Percentiles rank a stretch among this genome's conserved stretches.
Conservation (phyloP, 2,329 filamentous ascomycete genomes). For the Fusarium anthophilum region DNA sequence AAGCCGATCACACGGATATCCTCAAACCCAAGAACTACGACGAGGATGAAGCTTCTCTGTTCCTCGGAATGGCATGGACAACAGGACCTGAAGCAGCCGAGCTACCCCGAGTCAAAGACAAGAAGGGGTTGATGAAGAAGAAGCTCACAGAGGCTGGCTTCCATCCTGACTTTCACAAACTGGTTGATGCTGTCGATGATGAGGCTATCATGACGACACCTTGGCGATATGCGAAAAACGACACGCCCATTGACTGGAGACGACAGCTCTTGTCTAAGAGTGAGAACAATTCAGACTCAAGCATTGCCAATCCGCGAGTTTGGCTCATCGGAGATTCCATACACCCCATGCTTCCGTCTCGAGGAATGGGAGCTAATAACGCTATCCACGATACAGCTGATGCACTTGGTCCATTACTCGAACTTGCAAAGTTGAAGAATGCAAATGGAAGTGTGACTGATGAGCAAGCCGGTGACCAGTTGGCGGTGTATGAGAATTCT, state of each 20-base stretch:
- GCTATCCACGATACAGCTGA: background rate
- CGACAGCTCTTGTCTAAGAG: rapidly evolving
- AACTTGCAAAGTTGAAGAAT: background rate
- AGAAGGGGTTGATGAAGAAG: background rate
- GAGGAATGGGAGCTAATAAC: background rate
- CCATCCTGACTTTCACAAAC: background rate
- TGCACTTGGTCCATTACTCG: background rate
- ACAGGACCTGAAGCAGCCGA: background rate
- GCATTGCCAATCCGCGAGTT: background rate
- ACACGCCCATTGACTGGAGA: background rate
- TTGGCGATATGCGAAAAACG: background rate
- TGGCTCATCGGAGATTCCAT: background rate
- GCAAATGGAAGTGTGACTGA: rapidly evolving
- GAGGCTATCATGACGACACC: background rate
- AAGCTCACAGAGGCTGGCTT: background rate
- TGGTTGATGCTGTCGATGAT: background rate
- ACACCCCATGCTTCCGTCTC: background rate
- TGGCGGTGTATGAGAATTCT: background rate
- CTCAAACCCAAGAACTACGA: background rate
- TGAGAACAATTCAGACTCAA: rapidly evolving
- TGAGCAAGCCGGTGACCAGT: rapidly evolving
- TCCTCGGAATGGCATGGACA: background rate
- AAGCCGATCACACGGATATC: rapidly evolving
- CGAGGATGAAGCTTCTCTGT: background rate
- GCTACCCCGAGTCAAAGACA: background rate